Conservation (phyloP, 73 alveolate species). For the Tetrahymena elliotti region DNA sequence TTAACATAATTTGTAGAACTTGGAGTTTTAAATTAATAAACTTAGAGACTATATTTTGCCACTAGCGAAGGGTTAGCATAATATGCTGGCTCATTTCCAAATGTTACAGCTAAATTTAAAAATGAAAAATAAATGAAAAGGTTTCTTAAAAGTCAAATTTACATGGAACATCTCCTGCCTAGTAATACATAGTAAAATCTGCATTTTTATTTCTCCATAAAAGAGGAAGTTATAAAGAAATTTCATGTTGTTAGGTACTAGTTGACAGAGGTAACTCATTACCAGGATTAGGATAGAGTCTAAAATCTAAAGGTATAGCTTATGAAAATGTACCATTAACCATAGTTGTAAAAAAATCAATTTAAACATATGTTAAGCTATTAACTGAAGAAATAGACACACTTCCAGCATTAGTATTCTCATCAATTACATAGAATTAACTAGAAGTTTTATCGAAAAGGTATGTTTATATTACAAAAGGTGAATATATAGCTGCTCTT, state of each 20-base stretch:
- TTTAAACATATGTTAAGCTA: conserved; percentile 20
- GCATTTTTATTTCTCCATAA: conserved; percentile 15
- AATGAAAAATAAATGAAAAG: no score
- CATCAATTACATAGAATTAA: conserved; percentile 8
- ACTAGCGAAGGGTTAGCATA: background rate
- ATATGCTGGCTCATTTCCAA: conserved; percentile 8
- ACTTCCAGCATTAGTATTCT: conserved; percentile 15
- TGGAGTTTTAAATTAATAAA: conserved; percentile 5
- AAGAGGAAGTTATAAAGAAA: conserved; percentile 9
- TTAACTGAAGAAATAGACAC: conserved; percentile 3
- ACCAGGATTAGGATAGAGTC: conserved; percentile 22
- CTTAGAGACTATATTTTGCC: background rate
- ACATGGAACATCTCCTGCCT: conserved; percentile 6
- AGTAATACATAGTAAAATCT: background rate
- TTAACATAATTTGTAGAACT: conserved; percentile 12
- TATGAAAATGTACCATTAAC: background rate
- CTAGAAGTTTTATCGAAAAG: background rate
- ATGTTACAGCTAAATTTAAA: background rate
- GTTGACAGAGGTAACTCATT: conserved; percentile 11
- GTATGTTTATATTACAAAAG: conserved; percentile 7
- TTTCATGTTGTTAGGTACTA: background rate
- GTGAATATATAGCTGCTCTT: background rate
- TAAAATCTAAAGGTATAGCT: conserved; percentile 7
- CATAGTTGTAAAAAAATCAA: conserved; percentile 19
- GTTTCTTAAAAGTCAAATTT: background rate